Evolutionary conservation across 1,139 yeast genomes (phyloP).

Genomic region (Schizosaccharomyces versatilis): DNA sequence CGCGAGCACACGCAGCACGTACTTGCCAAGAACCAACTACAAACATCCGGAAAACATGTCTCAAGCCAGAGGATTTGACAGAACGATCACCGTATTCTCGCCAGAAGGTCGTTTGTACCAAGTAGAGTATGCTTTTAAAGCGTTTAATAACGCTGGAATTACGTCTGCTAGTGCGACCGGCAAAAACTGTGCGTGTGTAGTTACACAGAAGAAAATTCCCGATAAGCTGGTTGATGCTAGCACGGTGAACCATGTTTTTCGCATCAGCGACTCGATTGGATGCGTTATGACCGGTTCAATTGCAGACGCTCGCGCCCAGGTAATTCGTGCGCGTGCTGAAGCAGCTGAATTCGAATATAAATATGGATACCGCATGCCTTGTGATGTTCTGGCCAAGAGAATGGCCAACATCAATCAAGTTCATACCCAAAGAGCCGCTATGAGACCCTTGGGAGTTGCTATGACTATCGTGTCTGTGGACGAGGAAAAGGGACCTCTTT

Average conservation of each 20-base stretch:
- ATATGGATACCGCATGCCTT: constrained; percentile 93
- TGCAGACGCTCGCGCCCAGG: constrained; percentile 86
- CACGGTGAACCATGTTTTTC: constrained; percentile 8
- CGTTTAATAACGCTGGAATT: constrained; percentile 77
- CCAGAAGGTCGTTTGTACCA: constrained; percentile 96
- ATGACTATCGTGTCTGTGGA: constrained; percentile 73
- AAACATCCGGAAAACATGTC: not conserved
- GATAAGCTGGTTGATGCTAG: constrained; percentile 10
- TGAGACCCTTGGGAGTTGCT: constrained; percentile 50
- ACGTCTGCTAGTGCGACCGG: constrained; percentile 79
- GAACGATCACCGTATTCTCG: constrained; percentile 93
- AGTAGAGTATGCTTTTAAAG: constrained; percentile 85
- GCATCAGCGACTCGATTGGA: constrained; percentile 32
- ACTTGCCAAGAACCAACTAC: not conserved
- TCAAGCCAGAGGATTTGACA: constrained; percentile 56
- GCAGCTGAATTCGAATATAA: constrained; percentile 87
- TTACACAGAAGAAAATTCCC: constrained; percentile 88
- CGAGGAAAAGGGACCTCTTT: constrained; percentile 73
- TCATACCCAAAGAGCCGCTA: constrained; percentile 94
- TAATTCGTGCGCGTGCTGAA: constrained; percentile 72
- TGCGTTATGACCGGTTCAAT: constrained; percentile 62
- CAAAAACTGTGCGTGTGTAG: constrained; percentile 67
- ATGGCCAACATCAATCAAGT: constrained; percentile 89
- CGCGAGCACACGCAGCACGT: too few species aligned
- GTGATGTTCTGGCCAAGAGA: constrained; percentile 76